Percentiles rank a stretch among this genome's conserved stretches.
phyloP scores from a whole-genome alignment of 305 asterid species.

The Solanum hybrid region DNA sequence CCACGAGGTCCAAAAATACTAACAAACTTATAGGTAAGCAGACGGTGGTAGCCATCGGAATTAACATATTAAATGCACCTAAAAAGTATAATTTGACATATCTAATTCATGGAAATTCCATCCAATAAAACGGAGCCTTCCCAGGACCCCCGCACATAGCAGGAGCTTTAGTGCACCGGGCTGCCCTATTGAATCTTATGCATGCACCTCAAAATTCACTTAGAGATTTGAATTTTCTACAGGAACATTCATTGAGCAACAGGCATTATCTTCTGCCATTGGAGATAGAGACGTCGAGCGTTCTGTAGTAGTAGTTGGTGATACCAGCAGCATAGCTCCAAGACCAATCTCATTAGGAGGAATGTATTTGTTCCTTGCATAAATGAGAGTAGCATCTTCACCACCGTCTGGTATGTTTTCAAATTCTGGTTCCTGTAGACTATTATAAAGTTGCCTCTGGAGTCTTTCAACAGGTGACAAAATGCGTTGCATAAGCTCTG shows the following conservation, averaged over 20 bases:
- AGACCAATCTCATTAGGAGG: slow-evolving; percentile 36
- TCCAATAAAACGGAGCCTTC: no score
- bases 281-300: no score
- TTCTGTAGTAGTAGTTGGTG: background rate
- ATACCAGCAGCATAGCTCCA: slow-evolving; percentile 27
- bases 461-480: no score
- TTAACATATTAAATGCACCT: background rate
- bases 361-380: background rate
- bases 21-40: background rate
- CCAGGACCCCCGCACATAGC: no score
- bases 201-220: background rate
- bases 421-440: no score
- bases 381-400: slow-evolving; percentile 17
- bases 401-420: background rate
- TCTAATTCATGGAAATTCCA: no score
- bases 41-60: background rate
- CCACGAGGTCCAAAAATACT: background rate
- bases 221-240: background rate
- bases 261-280: no score
- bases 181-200: no score
- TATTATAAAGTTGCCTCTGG: no score
- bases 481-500: no score
- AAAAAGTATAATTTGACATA: background rate
- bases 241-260: background rate
- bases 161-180: no score